Percentiles rank a stretch among this genome's conserved stretches.
Conservation (phyloP, 768 basidiomycete genomes). For the Phlebiopsis flavidoalba region DNA sequence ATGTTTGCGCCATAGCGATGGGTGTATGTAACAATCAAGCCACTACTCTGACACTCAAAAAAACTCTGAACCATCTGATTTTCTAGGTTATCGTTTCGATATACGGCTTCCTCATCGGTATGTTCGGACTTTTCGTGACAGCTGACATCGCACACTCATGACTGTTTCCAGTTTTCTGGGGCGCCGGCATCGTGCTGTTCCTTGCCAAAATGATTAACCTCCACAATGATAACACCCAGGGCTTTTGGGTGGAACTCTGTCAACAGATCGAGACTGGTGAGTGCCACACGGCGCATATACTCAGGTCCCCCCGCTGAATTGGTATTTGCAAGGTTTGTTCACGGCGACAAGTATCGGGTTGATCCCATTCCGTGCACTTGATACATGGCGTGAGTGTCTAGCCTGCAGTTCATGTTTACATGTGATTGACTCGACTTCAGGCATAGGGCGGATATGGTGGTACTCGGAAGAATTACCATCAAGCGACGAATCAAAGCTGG, state of each 20-base stretch:
- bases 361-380: constrained; percentile 68
- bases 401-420: background rate
- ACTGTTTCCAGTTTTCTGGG: constrained; percentile 66
- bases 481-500: constrained; percentile 56
- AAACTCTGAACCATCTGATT: too few species aligned
- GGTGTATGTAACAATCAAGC: constrained; percentile 1
- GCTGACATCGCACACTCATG: background rate
- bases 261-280: constrained; percentile 74
- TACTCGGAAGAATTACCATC: constrained; percentile 60
- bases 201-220: constrained; percentile 64
- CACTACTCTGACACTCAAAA: background rate
- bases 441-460: constrained; percentile 68
- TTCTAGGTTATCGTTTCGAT: constrained; percentile 56
- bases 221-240: constrained; percentile 62
- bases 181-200: constrained; percentile 76
- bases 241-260: constrained; percentile 77
- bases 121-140: constrained; percentile 15
- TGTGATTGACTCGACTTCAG: constrained; percentile 29
- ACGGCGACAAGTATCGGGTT: constrained; percentile 77
- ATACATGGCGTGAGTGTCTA: constrained; percentile 58
- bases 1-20: constrained; percentile 37
- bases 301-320: background rate
- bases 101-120: constrained; percentile 73
- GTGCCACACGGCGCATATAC: background rate
- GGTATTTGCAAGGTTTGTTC: constrained; percentile 51